Evolutionary conservation across 306 rosid species (phyloP).

Genomic region (Amphicarpaea edgeworthii): DNA sequence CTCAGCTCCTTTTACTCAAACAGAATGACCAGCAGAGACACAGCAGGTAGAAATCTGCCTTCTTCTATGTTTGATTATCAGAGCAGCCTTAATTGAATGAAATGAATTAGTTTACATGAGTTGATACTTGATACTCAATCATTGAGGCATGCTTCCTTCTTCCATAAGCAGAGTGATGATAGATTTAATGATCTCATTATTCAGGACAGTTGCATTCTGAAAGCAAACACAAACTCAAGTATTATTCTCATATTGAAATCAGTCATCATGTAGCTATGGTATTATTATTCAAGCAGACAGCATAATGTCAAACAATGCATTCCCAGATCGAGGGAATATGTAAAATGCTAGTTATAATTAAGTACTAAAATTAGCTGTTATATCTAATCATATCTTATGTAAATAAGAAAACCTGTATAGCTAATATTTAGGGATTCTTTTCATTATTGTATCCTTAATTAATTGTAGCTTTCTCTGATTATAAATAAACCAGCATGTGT

Average conservation of each 20-base stretch:
- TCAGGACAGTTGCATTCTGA: constrained; percentile 63
- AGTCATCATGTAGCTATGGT: neutral
- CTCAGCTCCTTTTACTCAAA: constrained; percentile 24
- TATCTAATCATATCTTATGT: no score
- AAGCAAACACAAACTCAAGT: constrained; percentile 22
- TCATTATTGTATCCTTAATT: no score
- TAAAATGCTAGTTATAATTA: neutral
- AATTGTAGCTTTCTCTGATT: no score
- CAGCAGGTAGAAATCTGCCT: constrained; percentile 12
- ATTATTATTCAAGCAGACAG: constrained; percentile 20
- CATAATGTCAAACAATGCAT: constrained; percentile 9
- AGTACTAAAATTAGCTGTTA: neutral
- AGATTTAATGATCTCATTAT: constrained; percentile 78
- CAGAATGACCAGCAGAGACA: constrained; percentile 21
- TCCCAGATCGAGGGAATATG: neutral
- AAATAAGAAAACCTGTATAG: no score
- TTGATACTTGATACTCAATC: constrained; percentile 32
- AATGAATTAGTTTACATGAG: constrained; percentile 9
- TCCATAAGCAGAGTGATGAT: constrained; percentile 84
- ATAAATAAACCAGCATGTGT: no score
- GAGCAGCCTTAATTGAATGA: constrained; percentile 18
- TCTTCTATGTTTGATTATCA: constrained; percentile 17
- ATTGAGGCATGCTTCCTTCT: constrained; percentile 68
- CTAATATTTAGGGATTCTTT: no score
- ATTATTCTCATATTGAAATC: constrained; percentile 39